Evolutionary conservation across 805 yeast species (phyloP), one percentile per base, ranked within the genome.

Genomic region (Ogataea trehalophila): DNA sequence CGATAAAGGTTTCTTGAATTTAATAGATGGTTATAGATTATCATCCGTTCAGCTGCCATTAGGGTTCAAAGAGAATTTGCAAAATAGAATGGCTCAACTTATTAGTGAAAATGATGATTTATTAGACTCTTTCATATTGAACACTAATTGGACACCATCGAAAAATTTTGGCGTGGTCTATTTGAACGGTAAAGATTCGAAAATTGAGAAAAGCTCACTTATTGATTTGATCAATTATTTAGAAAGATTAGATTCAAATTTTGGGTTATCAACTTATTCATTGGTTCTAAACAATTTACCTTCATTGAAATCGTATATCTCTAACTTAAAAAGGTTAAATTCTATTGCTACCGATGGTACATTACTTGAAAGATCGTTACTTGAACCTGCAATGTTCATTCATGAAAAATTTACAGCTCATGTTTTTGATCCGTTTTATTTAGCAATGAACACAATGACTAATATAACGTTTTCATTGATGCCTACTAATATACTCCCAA

Each of bases 1-100:
- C 13, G 69, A 63, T 41, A 60, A 67, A 45, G 76, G 75, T 0
- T 43, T 63, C n/a, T 43, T 69, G 40, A 68, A 65, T 42, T 34
- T 65, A 26, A 49, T 63, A 5, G 41, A 60, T 13, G 66, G 68
- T 2, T 50, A 55, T 17, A 53, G 67, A 46, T 52, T 49, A 39
- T 69, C 71, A 0, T 61, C 65, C 3, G 57, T 63, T 2, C 46
- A 50, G 18, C 41, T 56, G 20, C 71, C 71, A 0, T 16, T 55
- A 15, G 68, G 69, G 4, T 62, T 66, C 37, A 44, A 42, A 15
- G 61, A 60, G n/a, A 66, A 65, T 40, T 42, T 67, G 15, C 50
- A 54, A 5, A 43, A 52, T 13, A 57, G 52, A 18, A 40, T 66
- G 9, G 35, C 42, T 1, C 41, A 48, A 2, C 46, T 65, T 5